Evolutionary conservation across 805 yeast species (phyloP).

Genomic region (Saturnispora kantuleensis): DNA sequence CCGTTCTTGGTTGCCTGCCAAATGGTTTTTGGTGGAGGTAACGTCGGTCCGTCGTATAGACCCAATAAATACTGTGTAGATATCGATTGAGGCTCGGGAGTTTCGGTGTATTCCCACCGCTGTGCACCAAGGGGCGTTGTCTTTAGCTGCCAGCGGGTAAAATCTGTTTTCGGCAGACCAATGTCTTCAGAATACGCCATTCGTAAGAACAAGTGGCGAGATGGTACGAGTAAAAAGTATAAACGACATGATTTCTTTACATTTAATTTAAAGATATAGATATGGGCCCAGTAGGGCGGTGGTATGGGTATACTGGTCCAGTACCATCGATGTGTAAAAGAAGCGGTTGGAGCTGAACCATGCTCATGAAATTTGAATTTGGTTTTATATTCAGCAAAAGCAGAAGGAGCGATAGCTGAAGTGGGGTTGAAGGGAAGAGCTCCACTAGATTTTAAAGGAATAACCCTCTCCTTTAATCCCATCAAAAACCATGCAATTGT

Average conservation of each 20-base stretch:
- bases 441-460: background rate
- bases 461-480: conserved; percentile 47
- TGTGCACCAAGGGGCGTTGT: conserved; percentile 68
- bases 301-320: no score
- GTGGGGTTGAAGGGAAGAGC: background rate
- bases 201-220: no score
- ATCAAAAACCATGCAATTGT: conserved; percentile 62
- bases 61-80: conserved; percentile 43
- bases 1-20: conserved; percentile 62
- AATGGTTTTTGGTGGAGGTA: conserved; percentile 28
- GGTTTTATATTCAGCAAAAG: no score
- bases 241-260: no score
- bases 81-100: conserved; percentile 40
- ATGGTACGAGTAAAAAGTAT: no score
- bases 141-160: conserved; percentile 61
- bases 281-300: no score
- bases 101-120: conserved; percentile 59
- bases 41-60: conserved; percentile 13
- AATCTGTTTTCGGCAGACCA: conserved; percentile 62
- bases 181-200: conserved; percentile 54
- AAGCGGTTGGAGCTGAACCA: background rate
- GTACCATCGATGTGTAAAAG: conserved; percentile 13
- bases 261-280: no score
- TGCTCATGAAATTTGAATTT: background rate
- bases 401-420: background rate